Conservation (phyloP, 352 stramenopile genomes). For the Pythium dissimile region DNA sequence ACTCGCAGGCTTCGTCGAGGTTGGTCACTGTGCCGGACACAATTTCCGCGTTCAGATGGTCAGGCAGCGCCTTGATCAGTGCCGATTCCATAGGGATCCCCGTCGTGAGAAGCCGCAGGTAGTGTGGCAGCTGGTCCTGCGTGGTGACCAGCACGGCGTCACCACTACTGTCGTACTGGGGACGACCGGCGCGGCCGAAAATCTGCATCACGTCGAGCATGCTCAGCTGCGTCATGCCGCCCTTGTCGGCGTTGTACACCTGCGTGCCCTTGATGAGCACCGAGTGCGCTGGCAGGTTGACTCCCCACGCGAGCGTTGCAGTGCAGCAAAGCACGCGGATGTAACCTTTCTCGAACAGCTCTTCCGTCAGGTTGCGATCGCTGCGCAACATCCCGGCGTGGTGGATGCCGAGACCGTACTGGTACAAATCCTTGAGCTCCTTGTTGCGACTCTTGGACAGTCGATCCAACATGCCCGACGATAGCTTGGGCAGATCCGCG, state of each 20-base stretch:
- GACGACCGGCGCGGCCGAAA: conserved; percentile 97
- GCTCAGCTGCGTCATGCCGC: conserved; percentile 95
- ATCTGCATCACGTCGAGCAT: conserved; percentile 99
- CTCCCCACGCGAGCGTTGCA: conserved; percentile 98
- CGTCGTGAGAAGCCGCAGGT: conserved; percentile 94
- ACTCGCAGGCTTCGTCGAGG: conserved; percentile 94
- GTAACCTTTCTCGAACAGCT: conserved; percentile 96
- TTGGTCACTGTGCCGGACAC: conserved; percentile 98
- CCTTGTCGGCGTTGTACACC: conserved; percentile 99
- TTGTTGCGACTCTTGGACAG: conserved; percentile 93
- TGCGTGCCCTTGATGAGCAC: conserved; percentile 99
- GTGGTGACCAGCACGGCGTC: conserved; percentile 99
- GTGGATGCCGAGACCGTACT: conserved; percentile 96
- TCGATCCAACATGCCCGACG: conserved; percentile 49
- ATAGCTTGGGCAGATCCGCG: conserved; percentile 44
- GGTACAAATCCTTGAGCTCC: conserved; percentile 94
- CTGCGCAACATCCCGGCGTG: conserved; percentile 97
- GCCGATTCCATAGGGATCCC: conserved; percentile 97
- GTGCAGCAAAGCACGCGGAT: conserved; percentile 98
- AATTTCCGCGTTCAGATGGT: conserved; percentile 99
- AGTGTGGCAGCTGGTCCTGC: conserved; percentile 91
- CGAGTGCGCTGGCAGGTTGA: conserved; percentile 98
- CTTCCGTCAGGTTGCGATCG: conserved; percentile 95
- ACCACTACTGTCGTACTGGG: conserved; percentile 99
- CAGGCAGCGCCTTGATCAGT: conserved; percentile 97